phyloP scores from a whole-genome alignment of 805 yeast species.

The Nakazawaea anatomiae region DNA sequence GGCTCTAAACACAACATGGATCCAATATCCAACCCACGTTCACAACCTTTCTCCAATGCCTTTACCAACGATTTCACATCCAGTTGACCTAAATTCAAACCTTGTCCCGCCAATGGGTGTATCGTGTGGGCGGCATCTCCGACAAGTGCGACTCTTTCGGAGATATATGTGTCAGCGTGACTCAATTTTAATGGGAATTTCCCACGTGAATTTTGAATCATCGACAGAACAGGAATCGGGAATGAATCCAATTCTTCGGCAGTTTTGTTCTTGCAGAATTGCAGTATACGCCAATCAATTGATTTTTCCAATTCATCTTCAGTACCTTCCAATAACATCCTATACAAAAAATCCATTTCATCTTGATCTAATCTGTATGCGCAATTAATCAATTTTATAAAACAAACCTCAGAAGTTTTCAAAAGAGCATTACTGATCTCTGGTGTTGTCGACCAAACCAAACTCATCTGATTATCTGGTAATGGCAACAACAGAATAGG shows the following conservation, averaged over 20 bases:
- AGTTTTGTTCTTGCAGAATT: constrained; percentile 25
- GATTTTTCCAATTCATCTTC: constrained; percentile 53
- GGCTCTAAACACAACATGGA: constrained; percentile 75
- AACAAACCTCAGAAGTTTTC: constrained; percentile 52
- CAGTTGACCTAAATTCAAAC: constrained; percentile 94
- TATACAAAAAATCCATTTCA: constrained; percentile 70
- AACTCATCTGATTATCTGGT: constrained; percentile 79
- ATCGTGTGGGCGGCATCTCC: constrained; percentile 99
- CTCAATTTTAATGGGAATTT: constrained; percentile 83
- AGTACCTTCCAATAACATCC: constrained; percentile 18
- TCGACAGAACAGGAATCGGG: constrained; percentile 61
- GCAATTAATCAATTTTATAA: constrained; percentile 74
- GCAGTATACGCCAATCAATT: constrained; percentile 61
- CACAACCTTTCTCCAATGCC: constrained; percentile 64
- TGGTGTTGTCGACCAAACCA: constrained; percentile 91
- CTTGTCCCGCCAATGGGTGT: constrained; percentile 97
- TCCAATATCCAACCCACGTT: constrained; percentile 87
- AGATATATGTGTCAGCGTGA: constrained; percentile 86
- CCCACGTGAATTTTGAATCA: constrained; percentile 66
- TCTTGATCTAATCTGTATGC: constrained; percentile 74
- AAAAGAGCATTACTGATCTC: constrained; percentile 61
- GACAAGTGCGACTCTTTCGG: constrained; percentile 82
- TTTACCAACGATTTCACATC: constrained; percentile 71
- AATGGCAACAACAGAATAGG: constrained; percentile 90
- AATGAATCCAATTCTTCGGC: constrained; percentile 44